A percentile compares a stretch with the other conserved stretches of the same genome.
Conservation (phyloP, 352 stramenopile species). For the Phytophthora tubulina region DNA sequence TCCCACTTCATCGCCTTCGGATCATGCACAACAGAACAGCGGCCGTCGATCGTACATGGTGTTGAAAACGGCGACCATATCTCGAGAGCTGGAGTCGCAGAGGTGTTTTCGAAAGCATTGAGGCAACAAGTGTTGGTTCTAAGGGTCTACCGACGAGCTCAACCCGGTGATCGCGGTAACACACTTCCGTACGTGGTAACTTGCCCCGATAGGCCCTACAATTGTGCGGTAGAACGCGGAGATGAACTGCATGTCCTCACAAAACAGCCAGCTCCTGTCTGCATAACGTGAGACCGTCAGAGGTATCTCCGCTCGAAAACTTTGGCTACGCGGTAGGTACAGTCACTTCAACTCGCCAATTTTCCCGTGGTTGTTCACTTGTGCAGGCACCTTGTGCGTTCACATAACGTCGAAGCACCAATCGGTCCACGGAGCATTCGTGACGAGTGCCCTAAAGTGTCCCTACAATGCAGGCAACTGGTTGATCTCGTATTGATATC, state of each 20-base stretch:
- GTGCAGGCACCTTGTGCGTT: slow-evolving; percentile 18
- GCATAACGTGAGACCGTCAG: not conserved
- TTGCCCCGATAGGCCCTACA: slow-evolving; percentile 44
- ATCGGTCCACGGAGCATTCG: not conserved
- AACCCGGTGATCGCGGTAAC: slow-evolving; percentile 51
- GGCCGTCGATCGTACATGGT: slow-evolving; percentile 30
- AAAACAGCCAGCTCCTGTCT: slow-evolving; percentile 31
- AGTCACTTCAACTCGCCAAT: not conserved
- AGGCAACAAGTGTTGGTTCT: slow-evolving; percentile 56
- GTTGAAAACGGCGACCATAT: slow-evolving; percentile 44
- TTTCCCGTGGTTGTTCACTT: slow-evolving; percentile 24
- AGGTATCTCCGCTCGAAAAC: too few relatives aligned
- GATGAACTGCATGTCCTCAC: slow-evolving; percentile 59
- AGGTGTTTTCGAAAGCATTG: slow-evolving; percentile 54
- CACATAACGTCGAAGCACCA: slow-evolving; percentile 10
- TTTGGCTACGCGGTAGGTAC: not conserved
- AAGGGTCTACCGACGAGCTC: slow-evolving; percentile 53
- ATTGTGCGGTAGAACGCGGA: slow-evolving; percentile 44
- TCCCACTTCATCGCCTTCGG: not conserved
- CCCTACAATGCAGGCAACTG: slow-evolving; percentile 17
- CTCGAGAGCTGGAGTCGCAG: slow-evolving; percentile 45
- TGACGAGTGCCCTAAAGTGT: slow-evolving; percentile 17
- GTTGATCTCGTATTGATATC: slow-evolving; percentile 25
- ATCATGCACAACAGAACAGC: not conserved
- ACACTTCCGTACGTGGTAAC: slow-evolving; percentile 65